Base-by-base conservation (phyloP, 2,329 filamentous ascomycete species). In the Lachnellula arida region DNA sequence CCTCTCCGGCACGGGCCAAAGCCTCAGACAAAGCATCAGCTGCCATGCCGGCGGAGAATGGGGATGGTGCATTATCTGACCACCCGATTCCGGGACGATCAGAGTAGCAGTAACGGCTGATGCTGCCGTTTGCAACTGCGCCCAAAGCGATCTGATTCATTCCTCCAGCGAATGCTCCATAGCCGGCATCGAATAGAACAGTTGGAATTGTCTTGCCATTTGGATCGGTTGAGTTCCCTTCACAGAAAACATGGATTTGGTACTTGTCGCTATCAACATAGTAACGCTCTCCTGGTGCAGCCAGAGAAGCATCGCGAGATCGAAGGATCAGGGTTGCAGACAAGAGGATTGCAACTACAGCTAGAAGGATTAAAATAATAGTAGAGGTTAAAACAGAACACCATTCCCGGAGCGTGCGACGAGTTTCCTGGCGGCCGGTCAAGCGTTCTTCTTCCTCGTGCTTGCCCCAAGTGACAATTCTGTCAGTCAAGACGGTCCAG, bases 41-140 rank as follows among this genome's bases (percentile, higher is more conserved):
- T n/a, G 89, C 87, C 82, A 97, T 96, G 44, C 92, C 91, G 4
- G 91, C 93, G 5, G 90, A 96, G 65, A 96, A 86, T 0, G 94
- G 94, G 5, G 92, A 97, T 2, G 94, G 94, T 0, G 93, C 91
- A 54, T 94, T 93, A 72, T 99, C 94, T 60, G 84, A 84, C 86
- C 91, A 96, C 6, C 82, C 93, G 54, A 93, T 81, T 1, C 94
- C 94, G 0, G 94, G 94, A 22, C 94, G 87, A 70, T 99, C 94
- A 70, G 90, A 92, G 72, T 96, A 97, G 78, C 94, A 99, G 75
- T 96, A 97, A 57, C 93, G 85, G 54, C 79, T 77, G 65, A 99
- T 94, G 46, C 87, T 89, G 40, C 90, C 89, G 65, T 94, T 94
- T 61, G 84, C 78, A 61, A 91, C 77, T 1, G 88, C 85, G 54